A percentile compares a stretch with the other conserved stretches of the same genome.
phyloP scores from a whole-genome alignment of 805 yeast species.

The Zygoascus tannicola region DNA sequence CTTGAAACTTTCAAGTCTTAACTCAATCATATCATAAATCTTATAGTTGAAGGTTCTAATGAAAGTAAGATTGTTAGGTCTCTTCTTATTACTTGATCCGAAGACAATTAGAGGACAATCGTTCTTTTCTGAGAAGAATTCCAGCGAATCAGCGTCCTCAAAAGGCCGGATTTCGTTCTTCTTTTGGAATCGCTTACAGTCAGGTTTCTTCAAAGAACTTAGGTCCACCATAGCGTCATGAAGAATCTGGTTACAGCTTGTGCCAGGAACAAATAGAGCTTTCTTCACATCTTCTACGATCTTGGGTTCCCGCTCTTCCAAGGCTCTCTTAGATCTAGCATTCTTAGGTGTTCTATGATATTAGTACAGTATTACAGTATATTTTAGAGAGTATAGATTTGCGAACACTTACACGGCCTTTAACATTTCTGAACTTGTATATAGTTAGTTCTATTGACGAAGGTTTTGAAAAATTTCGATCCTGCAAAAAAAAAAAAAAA shows the following conservation, averaged over 20 bases:
- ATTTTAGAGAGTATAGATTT: too few species aligned
- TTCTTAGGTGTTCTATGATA: slow-evolving; percentile 53
- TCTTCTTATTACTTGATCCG: slow-evolving; percentile 73
- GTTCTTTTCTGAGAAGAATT: slow-evolving; percentile 91
- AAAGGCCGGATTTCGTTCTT: slow-evolving; percentile 88
- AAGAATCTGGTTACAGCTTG: slow-evolving; percentile 63
- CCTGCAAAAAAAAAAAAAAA: too few species aligned
- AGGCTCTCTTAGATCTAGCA: slow-evolving; percentile 90
- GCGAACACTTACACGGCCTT: slow-evolving; percentile 25
- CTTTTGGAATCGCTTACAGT: slow-evolving; percentile 73
- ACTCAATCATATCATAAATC: slow-evolving; percentile 89
- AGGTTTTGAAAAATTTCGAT: too few species aligned
- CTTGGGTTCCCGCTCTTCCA: slow-evolving; percentile 82
- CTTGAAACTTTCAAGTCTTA: slow-evolving; percentile 60
- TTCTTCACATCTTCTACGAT: slow-evolving; percentile 80
- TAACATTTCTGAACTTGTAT: neutral
- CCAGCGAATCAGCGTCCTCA: slow-evolving; percentile 77
- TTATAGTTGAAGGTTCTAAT: slow-evolving; percentile 84
- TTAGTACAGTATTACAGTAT: too few species aligned
- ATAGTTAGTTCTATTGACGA: too few species aligned
- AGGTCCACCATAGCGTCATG: slow-evolving; percentile 88
- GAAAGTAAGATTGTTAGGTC: slow-evolving; percentile 86
- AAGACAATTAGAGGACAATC: slow-evolving; percentile 80
- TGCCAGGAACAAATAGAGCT: slow-evolving; percentile 87
- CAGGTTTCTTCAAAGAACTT: slow-evolving; percentile 85